These are phyloP conservation scores for Rhizophagus clarus DNA, from an alignment of 192 early-diverging fungal species.

Conservation along the genomic window DNA sequence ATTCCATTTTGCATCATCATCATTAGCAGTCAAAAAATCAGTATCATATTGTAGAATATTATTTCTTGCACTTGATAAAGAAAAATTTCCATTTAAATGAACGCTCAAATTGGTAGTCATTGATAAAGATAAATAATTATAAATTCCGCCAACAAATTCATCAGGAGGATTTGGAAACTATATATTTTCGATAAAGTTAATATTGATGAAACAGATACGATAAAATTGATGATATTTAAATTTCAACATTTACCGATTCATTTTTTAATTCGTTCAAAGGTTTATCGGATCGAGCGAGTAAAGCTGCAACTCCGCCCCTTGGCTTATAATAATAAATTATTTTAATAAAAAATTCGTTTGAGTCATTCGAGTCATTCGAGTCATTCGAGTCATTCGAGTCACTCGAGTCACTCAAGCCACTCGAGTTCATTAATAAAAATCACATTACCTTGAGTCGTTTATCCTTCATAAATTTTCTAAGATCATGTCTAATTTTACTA, in stretches of 20 bases:
- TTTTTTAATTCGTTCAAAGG: not conserved
- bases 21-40: not conserved
- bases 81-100: constrained; percentile 46
- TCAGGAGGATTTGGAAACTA: not conserved
- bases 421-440: not conserved
- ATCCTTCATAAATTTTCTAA: not conserved
- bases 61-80: constrained; percentile 36
- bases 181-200: not conserved
- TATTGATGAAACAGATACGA: no score
- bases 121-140: constrained; percentile 38
- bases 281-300: not conserved
- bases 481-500: not conserved
- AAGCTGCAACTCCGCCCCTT: constrained; percentile 6
- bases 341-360: no score
- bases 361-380: no score
- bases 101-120: constrained; percentile 35
- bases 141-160: constrained; percentile 26
- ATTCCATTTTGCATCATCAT: not conserved
- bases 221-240: not conserved
- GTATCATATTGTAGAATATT: not conserved
- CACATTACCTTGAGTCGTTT: not conserved
- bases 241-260: not conserved
- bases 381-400: no score
- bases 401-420: no score
- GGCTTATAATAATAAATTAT: not conserved